Evolutionary conservation across 1,139 yeast genomes (phyloP).

Genomic region (Pichia norvegensis): DNA sequence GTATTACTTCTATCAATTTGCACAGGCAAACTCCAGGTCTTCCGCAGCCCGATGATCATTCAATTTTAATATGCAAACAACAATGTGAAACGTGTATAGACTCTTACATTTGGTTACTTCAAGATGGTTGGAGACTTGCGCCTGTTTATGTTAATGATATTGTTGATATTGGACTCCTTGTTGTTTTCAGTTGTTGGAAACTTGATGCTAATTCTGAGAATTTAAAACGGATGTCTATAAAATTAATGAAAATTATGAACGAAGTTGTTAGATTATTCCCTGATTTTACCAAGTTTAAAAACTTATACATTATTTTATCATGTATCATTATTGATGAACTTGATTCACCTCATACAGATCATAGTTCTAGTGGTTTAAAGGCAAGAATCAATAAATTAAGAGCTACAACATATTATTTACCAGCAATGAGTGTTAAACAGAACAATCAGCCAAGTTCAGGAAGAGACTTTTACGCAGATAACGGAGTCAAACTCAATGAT

Average conservation of each 20-base stretch:
- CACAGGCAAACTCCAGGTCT: constrained; percentile 21
- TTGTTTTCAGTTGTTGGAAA: constrained; percentile 22
- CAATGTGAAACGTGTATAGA: constrained; percentile 15
- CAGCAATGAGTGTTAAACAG: neutral
- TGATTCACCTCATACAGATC: constrained; percentile 11
- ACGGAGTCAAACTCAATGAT: constrained; percentile 18
- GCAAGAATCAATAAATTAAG: neutral
- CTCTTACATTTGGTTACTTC: constrained; percentile 12
- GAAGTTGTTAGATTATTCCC: constrained; percentile 14
- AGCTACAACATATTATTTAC: constrained; percentile 1
- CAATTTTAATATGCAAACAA: constrained; percentile 15
- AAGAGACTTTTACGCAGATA: neutral
- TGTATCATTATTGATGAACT: constrained; percentile 15
- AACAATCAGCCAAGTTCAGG: neutral
- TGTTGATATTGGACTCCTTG: constrained; percentile 17
- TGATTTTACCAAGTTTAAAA: constrained; percentile 16
- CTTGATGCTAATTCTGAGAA: constrained; percentile 14
- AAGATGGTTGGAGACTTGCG: constrained; percentile 15
- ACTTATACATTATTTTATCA: constrained; percentile 17
- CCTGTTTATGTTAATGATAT: constrained; percentile 18
- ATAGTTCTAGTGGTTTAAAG: neutral
- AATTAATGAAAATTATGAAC: constrained; percentile 14
- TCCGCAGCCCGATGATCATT: constrained; percentile 14
- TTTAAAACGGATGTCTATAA: constrained; percentile 13
- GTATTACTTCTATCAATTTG: constrained; percentile 15